A percentile compares a stretch with the other conserved stretches of the same genome.
These are phyloP conservation scores for Euphorbia tirucalli DNA, from an alignment of 345 rosid genomes.

Conservation along the genomic window DNA sequence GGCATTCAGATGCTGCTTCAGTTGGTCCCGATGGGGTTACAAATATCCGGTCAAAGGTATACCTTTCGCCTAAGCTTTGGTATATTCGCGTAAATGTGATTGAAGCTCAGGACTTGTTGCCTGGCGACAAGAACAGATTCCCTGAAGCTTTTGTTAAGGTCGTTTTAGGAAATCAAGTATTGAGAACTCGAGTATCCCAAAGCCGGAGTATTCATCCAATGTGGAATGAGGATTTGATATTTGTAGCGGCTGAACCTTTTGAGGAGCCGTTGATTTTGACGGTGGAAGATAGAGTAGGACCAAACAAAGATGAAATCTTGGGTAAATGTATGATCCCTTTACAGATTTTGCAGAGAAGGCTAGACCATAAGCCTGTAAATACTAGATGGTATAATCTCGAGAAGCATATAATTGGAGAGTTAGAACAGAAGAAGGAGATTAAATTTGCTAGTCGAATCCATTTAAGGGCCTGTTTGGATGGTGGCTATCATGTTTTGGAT, in stretches of 20 bases:
- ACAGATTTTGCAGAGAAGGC: constrained; percentile 26
- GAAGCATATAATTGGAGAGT: constrained; percentile 23
- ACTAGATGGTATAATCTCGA: constrained; percentile 32
- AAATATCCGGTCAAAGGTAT: constrained; percentile 30
- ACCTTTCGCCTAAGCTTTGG: constrained; percentile 35
- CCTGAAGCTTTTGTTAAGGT: constrained; percentile 31
- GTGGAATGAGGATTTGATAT: constrained; percentile 35
- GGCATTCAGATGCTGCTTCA: constrained; percentile 37
- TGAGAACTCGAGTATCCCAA: constrained; percentile 28
- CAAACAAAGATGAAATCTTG: constrained; percentile 27
- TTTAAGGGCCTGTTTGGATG: constrained; percentile 27
- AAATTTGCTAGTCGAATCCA: constrained; percentile 33
- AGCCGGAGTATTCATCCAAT: constrained; percentile 28
- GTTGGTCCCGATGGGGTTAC: constrained; percentile 33
- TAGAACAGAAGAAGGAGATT: constrained; percentile 26
- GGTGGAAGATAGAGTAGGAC: constrained; percentile 23
- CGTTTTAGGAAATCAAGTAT: constrained; percentile 21
- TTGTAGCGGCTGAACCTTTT: constrained; percentile 31
- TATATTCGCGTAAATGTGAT: constrained; percentile 35
- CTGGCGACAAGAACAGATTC: constrained; percentile 26
- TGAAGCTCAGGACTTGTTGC: constrained; percentile 36
- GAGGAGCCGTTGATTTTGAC: constrained; percentile 36
- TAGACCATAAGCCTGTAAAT: constrained; percentile 36
- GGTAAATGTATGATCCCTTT: constrained; percentile 30
- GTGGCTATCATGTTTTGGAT: constrained; percentile 35